Conservation (phyloP, 1,139 yeast genomes). For the Geotrichum histeridarum region DNA sequence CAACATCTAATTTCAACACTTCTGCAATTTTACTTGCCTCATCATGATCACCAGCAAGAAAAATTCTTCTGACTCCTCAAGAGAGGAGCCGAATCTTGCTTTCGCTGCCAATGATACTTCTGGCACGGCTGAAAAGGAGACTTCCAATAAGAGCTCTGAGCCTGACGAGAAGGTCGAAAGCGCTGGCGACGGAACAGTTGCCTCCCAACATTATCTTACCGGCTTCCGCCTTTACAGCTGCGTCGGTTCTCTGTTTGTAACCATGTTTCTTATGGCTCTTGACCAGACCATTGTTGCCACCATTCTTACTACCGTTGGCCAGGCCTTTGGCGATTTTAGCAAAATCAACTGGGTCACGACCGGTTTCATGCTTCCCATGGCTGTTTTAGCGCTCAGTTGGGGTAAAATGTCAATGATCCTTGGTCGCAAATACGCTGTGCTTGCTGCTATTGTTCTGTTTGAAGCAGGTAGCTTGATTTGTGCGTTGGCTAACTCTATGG, state of each 20-base stretch:
- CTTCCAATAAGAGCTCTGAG: neutral
- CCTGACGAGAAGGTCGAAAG: conserved; percentile 28
- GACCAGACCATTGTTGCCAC: conserved; percentile 67
- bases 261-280: conserved; percentile 57
- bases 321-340: conserved; percentile 49
- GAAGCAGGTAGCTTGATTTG: conserved; percentile 59
- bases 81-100: no score
- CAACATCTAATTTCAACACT: no score
- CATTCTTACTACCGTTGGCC: conserved; percentile 51
- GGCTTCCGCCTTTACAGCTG: conserved; percentile 45
- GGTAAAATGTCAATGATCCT: conserved; percentile 57
- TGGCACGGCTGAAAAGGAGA: neutral
- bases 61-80: no score
- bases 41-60: no score
- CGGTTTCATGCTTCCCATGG: conserved; percentile 57
- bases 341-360: conserved; percentile 59
- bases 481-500: conserved; percentile 54
- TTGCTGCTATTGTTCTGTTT: conserved; percentile 50
- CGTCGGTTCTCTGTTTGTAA: conserved; percentile 44
- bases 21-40: no score
- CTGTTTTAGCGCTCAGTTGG: conserved; percentile 55
- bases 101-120: no score
- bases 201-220: conserved; percentile 46
- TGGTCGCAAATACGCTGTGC: conserved; percentile 53
- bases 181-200: conserved; percentile 56